These are phyloP conservation scores for Botryosphaeria dothidea DNA, from an alignment of 2,329 filamentous ascomycete genomes.

Conservation along the genomic window DNA sequence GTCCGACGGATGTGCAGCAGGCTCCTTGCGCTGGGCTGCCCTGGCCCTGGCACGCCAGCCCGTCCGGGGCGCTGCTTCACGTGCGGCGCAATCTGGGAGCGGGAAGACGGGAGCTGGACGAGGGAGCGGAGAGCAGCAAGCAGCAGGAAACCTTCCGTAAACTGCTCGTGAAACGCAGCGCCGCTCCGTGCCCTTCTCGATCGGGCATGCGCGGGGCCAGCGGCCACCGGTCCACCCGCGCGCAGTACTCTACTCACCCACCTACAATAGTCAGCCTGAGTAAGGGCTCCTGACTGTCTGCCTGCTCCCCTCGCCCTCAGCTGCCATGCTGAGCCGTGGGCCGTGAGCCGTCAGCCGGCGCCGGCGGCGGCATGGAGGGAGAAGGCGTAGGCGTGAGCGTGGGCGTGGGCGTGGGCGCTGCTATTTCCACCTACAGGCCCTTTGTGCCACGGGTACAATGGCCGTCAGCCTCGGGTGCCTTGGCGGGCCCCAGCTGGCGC, in stretches of 20 bases:
- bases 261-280: constrained; percentile 1
- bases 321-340: not conserved
- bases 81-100: not conserved
- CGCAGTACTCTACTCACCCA: not conserved
- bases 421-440: not conserved
- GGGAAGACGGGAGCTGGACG: constrained; percentile 4
- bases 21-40: not conserved
- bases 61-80: not conserved
- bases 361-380: not conserved
- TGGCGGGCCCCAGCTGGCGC: constrained; percentile 7
- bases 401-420: not conserved
- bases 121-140: not conserved
- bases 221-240: not conserved
- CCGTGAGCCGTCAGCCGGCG: not conserved
- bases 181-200: constrained; percentile 15
- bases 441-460: constrained; percentile 17
- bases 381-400: not conserved
- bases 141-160: constrained; percentile 9
- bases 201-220: constrained; percentile 11
- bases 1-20: not conserved
- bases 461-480: constrained; percentile 17
- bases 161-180: constrained; percentile 15
- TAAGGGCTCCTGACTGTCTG: not conserved
- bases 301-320: not conserved
- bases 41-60: not conserved